Percentiles rank a stretch among this genome's conserved stretches.
Conservation (phyloP, 805 yeast genomes). For the Debaryomyces tyrocola region DNA sequence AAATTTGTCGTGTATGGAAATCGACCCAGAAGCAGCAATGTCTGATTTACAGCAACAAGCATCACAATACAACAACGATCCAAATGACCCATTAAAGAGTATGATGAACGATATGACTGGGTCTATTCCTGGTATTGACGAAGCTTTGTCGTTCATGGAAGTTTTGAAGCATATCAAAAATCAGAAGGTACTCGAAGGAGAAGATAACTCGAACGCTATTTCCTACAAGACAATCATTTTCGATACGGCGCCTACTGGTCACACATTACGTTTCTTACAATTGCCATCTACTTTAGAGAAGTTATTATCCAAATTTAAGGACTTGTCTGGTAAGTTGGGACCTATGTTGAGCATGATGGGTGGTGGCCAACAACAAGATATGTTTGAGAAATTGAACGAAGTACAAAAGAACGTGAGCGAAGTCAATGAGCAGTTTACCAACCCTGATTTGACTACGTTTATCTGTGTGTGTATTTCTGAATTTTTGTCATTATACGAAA, state of each 20-base stretch:
- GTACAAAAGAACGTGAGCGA: conserved; percentile 79
- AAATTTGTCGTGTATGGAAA: conserved; percentile 96
- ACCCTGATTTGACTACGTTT: conserved; percentile 93
- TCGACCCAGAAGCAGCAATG: conserved; percentile 92
- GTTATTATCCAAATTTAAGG: conserved; percentile 82
- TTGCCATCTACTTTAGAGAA: conserved; percentile 91
- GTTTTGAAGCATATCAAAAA: conserved; percentile 93
- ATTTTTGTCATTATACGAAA: conserved; percentile 91
- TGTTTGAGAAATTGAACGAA: conserved; percentile 75
- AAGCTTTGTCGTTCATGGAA: conserved; percentile 96
- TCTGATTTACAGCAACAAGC: conserved; percentile 74
- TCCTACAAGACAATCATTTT: conserved; percentile 85
- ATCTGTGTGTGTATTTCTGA: conserved; percentile 98
- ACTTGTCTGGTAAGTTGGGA: conserved; percentile 82
- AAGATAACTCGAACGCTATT: conserved; percentile 23
- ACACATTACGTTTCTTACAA: conserved; percentile 91
- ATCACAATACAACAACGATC: conserved; percentile 54
- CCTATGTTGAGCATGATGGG: conserved; percentile 82
- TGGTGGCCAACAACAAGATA: conserved; percentile 66
- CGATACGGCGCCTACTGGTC: conserved; percentile 99
- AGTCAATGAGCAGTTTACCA: conserved; percentile 91
- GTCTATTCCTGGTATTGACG: conserved; percentile 97
- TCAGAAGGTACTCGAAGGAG: conserved; percentile 40
- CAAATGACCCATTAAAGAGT: conserved; percentile 62
- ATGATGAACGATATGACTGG: conserved; percentile 91